Conservation (phyloP, 148 eudicot genomes). For the Rhododendron vialii region DNA sequence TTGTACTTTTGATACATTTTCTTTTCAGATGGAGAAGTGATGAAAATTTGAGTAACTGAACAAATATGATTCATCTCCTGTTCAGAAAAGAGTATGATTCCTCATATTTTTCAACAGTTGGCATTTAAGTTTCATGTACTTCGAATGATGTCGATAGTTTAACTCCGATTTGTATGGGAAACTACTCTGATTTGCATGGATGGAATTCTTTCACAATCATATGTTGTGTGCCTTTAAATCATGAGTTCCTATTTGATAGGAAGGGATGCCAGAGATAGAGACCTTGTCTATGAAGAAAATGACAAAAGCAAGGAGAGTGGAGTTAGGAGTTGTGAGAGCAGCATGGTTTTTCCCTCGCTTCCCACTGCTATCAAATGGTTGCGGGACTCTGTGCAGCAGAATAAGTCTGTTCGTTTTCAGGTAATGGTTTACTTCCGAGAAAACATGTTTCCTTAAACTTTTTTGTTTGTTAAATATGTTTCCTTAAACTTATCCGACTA, state of each 20-base stretch:
- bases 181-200: background rate
- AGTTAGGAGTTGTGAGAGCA: constrained; percentile 40
- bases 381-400: constrained; percentile 55
- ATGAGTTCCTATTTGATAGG: constrained; percentile 26
- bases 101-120: background rate
- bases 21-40: background rate
- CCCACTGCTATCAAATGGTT: constrained; percentile 90
- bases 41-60: background rate
- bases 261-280: constrained; percentile 37
- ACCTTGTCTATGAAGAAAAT: constrained; percentile 29
- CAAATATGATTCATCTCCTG: background rate
- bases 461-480: background rate
- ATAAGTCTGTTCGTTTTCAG: constrained; percentile 71
- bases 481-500: background rate
- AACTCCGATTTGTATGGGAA: background rate
- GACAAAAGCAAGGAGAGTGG: constrained; percentile 37
- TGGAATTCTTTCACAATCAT: background rate
- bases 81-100: background rate
- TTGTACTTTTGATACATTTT: background rate
- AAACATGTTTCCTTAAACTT: background rate
- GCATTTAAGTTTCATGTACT: background rate
- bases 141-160: background rate
- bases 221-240: background rate
- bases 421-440: constrained; percentile 23
- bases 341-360: constrained; percentile 82